Evolutionary conservation across 2,329 filamentous ascomycete genomes (phyloP), one percentile per base, ranked within the genome.

Genomic region (Drechmeria coniospora): DNA sequence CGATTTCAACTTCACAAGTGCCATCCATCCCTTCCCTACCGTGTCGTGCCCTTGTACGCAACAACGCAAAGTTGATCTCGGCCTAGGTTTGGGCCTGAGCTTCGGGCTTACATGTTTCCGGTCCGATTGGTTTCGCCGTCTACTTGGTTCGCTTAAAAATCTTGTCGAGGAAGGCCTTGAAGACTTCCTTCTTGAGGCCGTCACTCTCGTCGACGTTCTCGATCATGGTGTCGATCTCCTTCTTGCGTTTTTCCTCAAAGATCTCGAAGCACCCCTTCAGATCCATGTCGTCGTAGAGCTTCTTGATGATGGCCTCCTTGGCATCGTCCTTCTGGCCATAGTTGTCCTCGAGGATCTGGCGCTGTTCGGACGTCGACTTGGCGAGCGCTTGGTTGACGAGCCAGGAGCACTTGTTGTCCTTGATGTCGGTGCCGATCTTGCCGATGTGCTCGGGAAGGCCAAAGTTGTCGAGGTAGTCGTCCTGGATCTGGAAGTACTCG

Each of bases 331-430:
- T 98, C 51, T 74, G 74, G 42, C 90, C 90, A 54, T 98, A 98
- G 63, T 93, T 87, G 32, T 82, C 73, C 49, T 94, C 83, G 28
- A 98, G 74, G 21, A 92, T 56, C 57, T 79, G 68, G 49, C 84
- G 75, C 68, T 98, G 90, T 53, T 87, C 83, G 1, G 82, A 74
- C 2, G 69, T 86, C 38, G 72, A 79, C 36, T 78, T 68, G 52
- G 74, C 68, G 33, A 98, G 66, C 25, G 90, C 90, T 59, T 93
- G 78, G 68, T 98, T 98, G 57, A 98, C 71, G 34, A 98, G 64
- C 90, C 90, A 98, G 23, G 82, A 92, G 68, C 90, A 98, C 70
- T 98, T 98, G 72, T 98, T 98, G 63, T 98, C 90, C 67, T 86
- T 77, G 56, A 98, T 98, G 49, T 98, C 90, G 34, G 90, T 98